These are phyloP conservation scores for Aureobasidium uvarum DNA, from an alignment of 2,329 filamentous ascomycete genomes.

Conservation along the genomic window DNA sequence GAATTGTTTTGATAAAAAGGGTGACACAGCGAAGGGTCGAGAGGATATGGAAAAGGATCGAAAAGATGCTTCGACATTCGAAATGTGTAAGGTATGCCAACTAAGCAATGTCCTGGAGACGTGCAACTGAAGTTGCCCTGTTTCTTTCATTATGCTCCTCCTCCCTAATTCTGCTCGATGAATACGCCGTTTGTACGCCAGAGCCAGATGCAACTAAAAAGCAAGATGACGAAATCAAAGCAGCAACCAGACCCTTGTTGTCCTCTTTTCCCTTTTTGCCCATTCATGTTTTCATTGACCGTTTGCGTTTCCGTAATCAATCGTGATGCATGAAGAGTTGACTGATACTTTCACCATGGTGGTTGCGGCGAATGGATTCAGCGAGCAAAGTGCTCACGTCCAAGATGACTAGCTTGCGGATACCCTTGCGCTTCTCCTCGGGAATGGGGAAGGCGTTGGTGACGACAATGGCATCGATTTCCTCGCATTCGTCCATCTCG, in stretches of 20 bases:
- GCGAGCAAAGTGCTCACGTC: slow-evolving; percentile 84
- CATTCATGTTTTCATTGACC: background rate
- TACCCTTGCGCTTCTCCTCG: slow-evolving; percentile 65
- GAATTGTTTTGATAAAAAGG: too few species aligned
- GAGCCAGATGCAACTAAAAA: slow-evolving; percentile 14
- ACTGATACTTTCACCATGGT: slow-evolving; percentile 83
- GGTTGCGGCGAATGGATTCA: slow-evolving; percentile 92
- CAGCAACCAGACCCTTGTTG: background rate
- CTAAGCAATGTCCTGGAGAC: background rate
- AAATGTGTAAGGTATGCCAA: background rate
- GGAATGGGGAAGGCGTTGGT: slow-evolving; percentile 96
- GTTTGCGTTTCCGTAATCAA: background rate
- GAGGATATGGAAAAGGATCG: background rate
- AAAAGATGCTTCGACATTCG: background rate
- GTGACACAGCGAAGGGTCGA: background rate
- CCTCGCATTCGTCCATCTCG: slow-evolving; percentile 87
- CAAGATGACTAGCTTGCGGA: slow-evolving; percentile 82
- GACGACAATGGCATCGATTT: slow-evolving; percentile 90
- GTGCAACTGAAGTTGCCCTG: background rate
- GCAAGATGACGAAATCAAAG: background rate
- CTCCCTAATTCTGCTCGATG: background rate
- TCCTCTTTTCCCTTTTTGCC: background rate
- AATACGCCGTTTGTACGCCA: slow-evolving; percentile 1
- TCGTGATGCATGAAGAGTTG: slow-evolving; percentile 49
- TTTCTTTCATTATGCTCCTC: background rate